These are phyloP conservation scores for Sporothrix brasiliensis DNA, from an alignment of 2,329 filamentous ascomycete genomes.

Conservation along the genomic window DNA sequence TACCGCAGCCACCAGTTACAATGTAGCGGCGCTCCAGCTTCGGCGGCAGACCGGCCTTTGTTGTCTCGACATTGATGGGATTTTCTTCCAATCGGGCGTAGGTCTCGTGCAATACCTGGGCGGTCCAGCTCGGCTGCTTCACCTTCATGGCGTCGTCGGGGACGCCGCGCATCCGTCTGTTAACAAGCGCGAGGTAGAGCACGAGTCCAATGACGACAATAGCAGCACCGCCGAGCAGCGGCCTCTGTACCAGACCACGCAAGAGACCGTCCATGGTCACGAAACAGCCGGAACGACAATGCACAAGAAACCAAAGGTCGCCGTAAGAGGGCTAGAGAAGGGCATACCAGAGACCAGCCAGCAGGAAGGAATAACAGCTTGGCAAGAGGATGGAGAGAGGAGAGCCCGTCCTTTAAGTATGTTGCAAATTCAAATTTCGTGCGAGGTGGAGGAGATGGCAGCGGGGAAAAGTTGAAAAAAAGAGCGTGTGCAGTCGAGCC, in stretches of 20 bases:
- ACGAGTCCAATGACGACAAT: constrained; percentile 6
- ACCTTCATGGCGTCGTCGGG: constrained; percentile 40
- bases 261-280: constrained; percentile 17
- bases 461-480: neutral
- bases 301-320: neutral
- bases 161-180: constrained; percentile 41
- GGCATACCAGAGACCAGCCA: neutral
- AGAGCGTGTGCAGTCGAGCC: neutral
- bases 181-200: constrained; percentile 40
- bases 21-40: constrained; percentile 45
- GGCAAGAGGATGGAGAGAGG: neutral
- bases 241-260: neutral
- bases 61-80: constrained; percentile 39
- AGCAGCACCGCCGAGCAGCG: constrained; percentile 13
- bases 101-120: constrained; percentile 40
- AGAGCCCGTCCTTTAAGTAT: neutral
- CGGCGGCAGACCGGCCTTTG: constrained; percentile 42
- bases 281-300: neutral
- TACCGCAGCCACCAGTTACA: constrained; percentile 47
- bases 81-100: constrained; percentile 42
- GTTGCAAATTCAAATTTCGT: neutral
- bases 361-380: neutral
- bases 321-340: neutral
- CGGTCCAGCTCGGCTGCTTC: constrained; percentile 43
- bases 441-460: neutral